Evolutionary conservation across 306 rosid genomes (phyloP).

Genomic region (Casuarina cunninghamiana): DNA sequence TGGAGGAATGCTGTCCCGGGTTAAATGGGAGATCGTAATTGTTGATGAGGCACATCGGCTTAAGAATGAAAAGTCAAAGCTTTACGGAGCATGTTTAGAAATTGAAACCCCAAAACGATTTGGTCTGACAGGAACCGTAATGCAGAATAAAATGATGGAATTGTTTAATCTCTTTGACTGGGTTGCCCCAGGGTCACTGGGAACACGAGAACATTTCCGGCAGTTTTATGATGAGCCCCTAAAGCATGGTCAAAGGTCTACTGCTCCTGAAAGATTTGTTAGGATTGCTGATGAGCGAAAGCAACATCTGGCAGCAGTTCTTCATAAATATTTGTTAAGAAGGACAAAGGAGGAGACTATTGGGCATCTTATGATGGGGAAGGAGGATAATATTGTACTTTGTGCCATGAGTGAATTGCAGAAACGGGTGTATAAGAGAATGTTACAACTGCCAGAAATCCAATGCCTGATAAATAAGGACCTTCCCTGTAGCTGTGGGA

Average conservation of each 20-base stretch:
- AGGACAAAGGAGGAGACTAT: slow-evolving; percentile 96
- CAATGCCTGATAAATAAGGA: slow-evolving; percentile 87
- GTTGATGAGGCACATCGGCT: slow-evolving; percentile 92
- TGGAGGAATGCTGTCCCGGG: slow-evolving; percentile 58
- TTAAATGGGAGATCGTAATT: slow-evolving; percentile 73
- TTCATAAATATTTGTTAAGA: slow-evolving; percentile 82
- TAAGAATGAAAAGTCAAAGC: slow-evolving; percentile 90
- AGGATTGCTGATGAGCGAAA: slow-evolving; percentile 76
- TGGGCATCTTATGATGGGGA: slow-evolving; percentile 99
- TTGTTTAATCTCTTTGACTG: slow-evolving; percentile 90
- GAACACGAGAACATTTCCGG: slow-evolving; percentile 91
- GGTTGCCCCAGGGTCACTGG: slow-evolving; percentile 91
- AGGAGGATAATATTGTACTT: slow-evolving; percentile 88
- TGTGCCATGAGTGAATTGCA: slow-evolving; percentile 95
- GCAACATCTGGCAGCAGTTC: slow-evolving; percentile 65
- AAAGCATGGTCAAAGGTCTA: slow-evolving; percentile 93
- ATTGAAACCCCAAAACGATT: slow-evolving; percentile 72
- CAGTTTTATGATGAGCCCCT: slow-evolving; percentile 91
- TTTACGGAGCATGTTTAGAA: slow-evolving; percentile 71
- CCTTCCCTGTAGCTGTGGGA: slow-evolving; percentile 83
- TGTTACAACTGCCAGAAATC: slow-evolving; percentile 87
- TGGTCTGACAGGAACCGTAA: slow-evolving; percentile 92
- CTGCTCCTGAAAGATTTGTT: slow-evolving; percentile 86
- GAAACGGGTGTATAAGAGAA: slow-evolving; percentile 78
- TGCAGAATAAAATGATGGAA: slow-evolving; percentile 97